phyloP scores from a whole-genome alignment of 2,329 filamentous ascomycete species.

The Penicillium corylophilum region DNA sequence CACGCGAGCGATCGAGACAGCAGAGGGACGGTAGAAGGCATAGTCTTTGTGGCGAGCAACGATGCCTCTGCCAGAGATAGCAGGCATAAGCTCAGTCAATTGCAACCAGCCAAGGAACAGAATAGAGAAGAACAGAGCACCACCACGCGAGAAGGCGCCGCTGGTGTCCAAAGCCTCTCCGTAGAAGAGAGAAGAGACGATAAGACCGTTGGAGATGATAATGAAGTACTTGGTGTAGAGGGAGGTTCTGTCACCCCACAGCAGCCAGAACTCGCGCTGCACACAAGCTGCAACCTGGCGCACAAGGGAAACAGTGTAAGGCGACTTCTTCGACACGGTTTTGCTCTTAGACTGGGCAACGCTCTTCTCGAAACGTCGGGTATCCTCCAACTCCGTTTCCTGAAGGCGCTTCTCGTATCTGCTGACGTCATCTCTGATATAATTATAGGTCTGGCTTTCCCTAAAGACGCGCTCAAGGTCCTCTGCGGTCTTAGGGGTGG shows the following conservation, averaged over 20 bases:
- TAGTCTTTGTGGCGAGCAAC: conserved; percentile 68
- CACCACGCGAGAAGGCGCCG: conserved; percentile 63
- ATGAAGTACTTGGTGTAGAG: conserved; percentile 79
- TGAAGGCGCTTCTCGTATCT: conserved; percentile 60
- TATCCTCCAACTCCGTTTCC: conserved; percentile 59
- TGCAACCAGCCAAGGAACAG: conserved; percentile 70
- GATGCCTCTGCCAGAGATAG: conserved; percentile 68
- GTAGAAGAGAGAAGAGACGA: conserved; percentile 78
- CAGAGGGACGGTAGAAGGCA: conserved; percentile 68
- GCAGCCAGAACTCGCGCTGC: conserved; percentile 74
- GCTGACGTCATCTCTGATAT: conserved; percentile 60
- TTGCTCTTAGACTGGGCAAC: conserved; percentile 65
- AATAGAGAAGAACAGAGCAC: conserved; percentile 65
- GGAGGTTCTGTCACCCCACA: conserved; percentile 71
- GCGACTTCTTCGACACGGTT: conserved; percentile 66
- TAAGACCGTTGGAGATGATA: conserved; percentile 70
- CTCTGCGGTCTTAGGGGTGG: conserved; percentile 66
- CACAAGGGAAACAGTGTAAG: conserved; percentile 73
- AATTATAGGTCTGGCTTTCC: conserved; percentile 60
- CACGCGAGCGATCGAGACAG: conserved; percentile 61
- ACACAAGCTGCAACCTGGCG: conserved; percentile 64
- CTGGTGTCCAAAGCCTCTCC: conserved; percentile 59
- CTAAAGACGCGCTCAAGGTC: conserved; percentile 69
- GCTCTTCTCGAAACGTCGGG: conserved; percentile 63
- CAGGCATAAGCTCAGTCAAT: conserved; percentile 74